phyloP scores from a whole-genome alignment of 202 grass and related monocot species.

The Schoenoplectus triqueter region DNA sequence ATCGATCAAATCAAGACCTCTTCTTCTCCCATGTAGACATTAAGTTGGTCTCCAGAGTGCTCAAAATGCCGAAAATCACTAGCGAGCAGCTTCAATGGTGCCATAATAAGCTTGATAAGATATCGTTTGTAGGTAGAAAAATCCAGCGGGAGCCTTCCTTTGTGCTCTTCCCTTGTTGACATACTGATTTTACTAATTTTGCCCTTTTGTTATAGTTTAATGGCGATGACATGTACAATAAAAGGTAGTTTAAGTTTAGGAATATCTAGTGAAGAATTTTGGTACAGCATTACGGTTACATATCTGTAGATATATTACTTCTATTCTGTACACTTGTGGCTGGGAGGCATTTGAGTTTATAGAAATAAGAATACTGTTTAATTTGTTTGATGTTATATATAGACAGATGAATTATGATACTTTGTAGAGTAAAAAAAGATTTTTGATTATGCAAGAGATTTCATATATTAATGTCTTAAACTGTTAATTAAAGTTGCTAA shows the following conservation, averaged over 20 bases:
- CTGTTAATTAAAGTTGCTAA: no score
- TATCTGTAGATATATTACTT: conserved; percentile 23
- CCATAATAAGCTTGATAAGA: conserved; percentile 80
- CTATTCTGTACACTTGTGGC: not conserved
- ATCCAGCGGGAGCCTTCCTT: conserved; percentile 93
- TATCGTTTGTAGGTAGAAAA: conserved; percentile 65
- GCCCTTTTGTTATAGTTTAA: conserved; percentile 21
- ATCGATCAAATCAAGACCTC: conserved; percentile 75
- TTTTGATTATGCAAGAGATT: no score
- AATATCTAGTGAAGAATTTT: conserved; percentile 28
- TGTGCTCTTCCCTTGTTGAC: conserved; percentile 91
- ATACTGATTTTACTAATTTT: conserved; percentile 40
- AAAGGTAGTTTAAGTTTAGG: conserved; percentile 25
- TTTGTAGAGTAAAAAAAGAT: no score
- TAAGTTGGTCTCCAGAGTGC: conserved; percentile 78
- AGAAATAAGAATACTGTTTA: not conserved
- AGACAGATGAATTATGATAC: no score
- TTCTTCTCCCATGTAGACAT: conserved; percentile 96
- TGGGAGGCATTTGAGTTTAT: not conserved
- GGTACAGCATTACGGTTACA: conserved; percentile 1
- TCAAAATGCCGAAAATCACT: conserved; percentile 77
- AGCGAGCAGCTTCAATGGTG: conserved; percentile 95
- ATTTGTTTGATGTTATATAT: not conserved
- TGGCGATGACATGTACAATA: conserved; percentile 22
- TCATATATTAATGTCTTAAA: no score